Percentiles rank a stretch among this genome's conserved stretches.
Evolutionary conservation across 495 filamentous ascomycete genomes (phyloP).

Genomic region (Daldinia decipiens): DNA sequence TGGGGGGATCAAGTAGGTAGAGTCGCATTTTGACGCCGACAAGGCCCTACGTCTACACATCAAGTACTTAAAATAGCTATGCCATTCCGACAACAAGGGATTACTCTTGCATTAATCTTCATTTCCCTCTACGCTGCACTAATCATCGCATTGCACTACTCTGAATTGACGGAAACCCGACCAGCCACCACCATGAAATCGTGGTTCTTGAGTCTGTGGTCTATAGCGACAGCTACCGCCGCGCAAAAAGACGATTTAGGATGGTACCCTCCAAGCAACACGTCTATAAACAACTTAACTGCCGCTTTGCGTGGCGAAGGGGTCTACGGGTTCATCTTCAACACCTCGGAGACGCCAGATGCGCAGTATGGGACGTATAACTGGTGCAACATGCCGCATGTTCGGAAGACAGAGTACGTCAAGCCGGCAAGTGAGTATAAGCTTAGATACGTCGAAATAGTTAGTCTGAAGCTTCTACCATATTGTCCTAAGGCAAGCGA

Average conservation of each 20-base stretch:
- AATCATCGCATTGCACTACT: not conserved
- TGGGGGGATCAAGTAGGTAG: not conserved
- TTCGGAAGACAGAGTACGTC: slow-evolving; percentile 66
- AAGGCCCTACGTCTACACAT: not conserved
- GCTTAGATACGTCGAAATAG: slow-evolving; percentile 73
- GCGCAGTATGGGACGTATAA: slow-evolving; percentile 68
- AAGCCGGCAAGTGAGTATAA: slow-evolving; percentile 59
- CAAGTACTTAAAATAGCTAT: not conserved
- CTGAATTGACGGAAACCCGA: not conserved
- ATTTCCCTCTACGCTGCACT: not conserved
- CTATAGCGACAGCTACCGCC: not conserved
- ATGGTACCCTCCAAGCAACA: slow-evolving; percentile 68
- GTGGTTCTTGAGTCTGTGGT: slow-evolving; percentile 19
- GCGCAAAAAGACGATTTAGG: slow-evolving; percentile 54
- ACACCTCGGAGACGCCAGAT: slow-evolving; percentile 62
- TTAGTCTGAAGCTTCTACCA: slow-evolving; percentile 43
- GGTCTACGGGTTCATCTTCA: slow-evolving; percentile 72
- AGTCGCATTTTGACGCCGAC: not conserved
- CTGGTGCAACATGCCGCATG: slow-evolving; percentile 83
- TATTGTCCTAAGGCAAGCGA: not conserved
- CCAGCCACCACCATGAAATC: slow-evolving; percentile 14
- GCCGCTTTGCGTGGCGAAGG: slow-evolving; percentile 61
- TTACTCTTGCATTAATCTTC: not conserved
- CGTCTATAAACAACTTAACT: slow-evolving; percentile 66
- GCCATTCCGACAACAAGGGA: not conserved